Percentiles rank a stretch among this genome's conserved stretches.
phyloP scores from a whole-genome alignment of 2,329 filamentous ascomycete genomes.

The Cytospora leucostoma region DNA sequence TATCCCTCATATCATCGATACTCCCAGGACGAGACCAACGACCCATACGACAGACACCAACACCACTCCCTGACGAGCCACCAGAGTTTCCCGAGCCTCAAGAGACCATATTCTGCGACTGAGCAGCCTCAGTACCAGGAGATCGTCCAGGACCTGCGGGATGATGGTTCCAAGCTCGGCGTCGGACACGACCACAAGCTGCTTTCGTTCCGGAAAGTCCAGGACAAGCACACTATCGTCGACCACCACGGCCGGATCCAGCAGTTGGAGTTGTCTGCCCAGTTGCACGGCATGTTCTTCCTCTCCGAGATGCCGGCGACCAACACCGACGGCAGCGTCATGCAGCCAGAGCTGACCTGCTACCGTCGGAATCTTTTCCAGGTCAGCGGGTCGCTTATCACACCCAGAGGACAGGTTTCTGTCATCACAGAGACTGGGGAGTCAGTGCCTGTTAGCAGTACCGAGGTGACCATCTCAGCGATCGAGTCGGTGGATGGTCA shows the following conservation, averaged over 20 bases:
- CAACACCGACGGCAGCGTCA: conserved; percentile 55
- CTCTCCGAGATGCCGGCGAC: conserved; percentile 75
- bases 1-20: conserved; percentile 56
- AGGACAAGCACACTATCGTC: conserved; percentile 62
- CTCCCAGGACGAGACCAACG: conserved; percentile 52
- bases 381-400: conserved; percentile 84
- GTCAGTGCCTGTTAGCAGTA: conserved; percentile 75
- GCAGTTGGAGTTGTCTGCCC: conserved; percentile 65
- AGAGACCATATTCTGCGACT: conserved; percentile 58
- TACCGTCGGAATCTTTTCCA: conserved; percentile 96
- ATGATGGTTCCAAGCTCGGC: conserved; percentile 58
- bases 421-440: conserved; percentile 84
- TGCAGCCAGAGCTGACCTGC: conserved; percentile 86
- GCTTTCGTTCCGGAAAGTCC: conserved; percentile 57
- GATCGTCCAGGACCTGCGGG: conserved; percentile 61
- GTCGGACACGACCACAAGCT: conserved; percentile 64
- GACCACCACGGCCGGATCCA: conserved; percentile 61
- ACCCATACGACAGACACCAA: conserved; percentile 55
- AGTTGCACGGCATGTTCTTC: conserved; percentile 89
- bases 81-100: conserved; percentile 57
- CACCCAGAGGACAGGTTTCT: conserved; percentile 75
- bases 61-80: conserved; percentile 51
- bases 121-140: conserved; percentile 60
- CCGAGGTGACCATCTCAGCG: conserved; percentile 87
- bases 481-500: conserved; percentile 95